These are phyloP conservation scores for Trifolium fragiferum DNA, from an alignment of 306 rosid genomes.

Conservation along the genomic window DNA sequence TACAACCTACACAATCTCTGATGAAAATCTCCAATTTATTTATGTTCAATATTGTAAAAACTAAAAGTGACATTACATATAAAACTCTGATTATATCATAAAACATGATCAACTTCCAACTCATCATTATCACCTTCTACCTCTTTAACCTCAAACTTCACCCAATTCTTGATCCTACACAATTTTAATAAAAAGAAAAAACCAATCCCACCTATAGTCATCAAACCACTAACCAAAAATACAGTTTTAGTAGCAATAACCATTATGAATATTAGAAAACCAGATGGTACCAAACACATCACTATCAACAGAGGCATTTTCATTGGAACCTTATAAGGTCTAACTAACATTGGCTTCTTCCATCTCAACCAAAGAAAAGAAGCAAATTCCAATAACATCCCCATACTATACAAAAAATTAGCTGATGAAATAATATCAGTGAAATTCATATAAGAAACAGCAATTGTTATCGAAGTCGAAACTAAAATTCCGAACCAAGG, in stretches of 20 bases:
- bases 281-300: conserved; percentile 61
- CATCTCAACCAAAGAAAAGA: conserved; percentile 62
- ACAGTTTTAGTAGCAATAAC: conserved; percentile 54
- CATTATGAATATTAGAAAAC: conserved; percentile 53
- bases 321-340: conserved; percentile 64
- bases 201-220: conserved; percentile 53
- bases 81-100: background rate
- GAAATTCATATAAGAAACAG: conserved; percentile 52
- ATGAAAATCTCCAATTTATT: background rate
- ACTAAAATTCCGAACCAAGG: conserved; percentile 72
- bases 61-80: background rate
- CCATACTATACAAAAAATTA: conserved; percentile 65
- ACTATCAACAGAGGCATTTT: conserved; percentile 45
- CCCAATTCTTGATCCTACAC: conserved; percentile 46
- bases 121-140: background rate
- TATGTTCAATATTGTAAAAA: background rate
- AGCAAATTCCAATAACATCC: conserved; percentile 64
- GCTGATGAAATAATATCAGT: conserved; percentile 48
- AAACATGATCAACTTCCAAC: background rate
- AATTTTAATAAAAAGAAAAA: conserved; percentile 50
- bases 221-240: conserved; percentile 52
- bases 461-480: conserved; percentile 46
- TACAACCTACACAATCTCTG: background rate
- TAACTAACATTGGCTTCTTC: conserved; percentile 45
- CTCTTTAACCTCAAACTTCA: background rate